These are phyloP conservation scores for Nitzschia sp. DNA, from an alignment of 108 stramenopile genomes.

Conservation along the genomic window DNA sequence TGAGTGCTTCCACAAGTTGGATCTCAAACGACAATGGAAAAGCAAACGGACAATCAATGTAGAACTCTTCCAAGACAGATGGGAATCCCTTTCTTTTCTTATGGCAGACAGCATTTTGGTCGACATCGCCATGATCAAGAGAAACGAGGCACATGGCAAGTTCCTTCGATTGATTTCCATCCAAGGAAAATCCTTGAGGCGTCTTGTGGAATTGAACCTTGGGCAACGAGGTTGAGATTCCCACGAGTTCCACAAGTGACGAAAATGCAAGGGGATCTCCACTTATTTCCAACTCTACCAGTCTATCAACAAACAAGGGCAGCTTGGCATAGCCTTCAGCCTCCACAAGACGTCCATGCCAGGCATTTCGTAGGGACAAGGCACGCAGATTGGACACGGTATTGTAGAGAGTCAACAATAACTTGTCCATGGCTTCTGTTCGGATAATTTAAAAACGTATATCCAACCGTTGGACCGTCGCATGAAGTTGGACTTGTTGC, in stretches of 20 bases:
- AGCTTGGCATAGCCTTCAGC: not conserved
- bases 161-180: not conserved
- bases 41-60: not conserved
- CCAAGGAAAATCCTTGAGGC: not conserved
- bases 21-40: not conserved
- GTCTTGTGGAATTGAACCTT: not conserved
- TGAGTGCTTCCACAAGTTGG: not conserved
- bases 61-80: not conserved
- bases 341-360: not conserved
- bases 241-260: not conserved
- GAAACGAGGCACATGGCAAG: too few species aligned
- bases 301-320: not conserved
- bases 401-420: not conserved
- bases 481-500: too few species aligned
- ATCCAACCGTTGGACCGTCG: not conserved
- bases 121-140: too few species aligned
- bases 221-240: not conserved
- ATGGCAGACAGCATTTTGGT: not conserved
- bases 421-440: not conserved
- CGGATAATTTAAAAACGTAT: not conserved
- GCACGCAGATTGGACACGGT: not conserved
- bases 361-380: not conserved
- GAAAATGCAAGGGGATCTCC: not conserved
- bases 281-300: not conserved
- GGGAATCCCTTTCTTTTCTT: too few species aligned